Percentiles rank a stretch among this genome's conserved stretches.
phyloP scores from a whole-genome alignment of 495 filamentous ascomycete genomes.

The Ascodesmis nigricans region DNA sequence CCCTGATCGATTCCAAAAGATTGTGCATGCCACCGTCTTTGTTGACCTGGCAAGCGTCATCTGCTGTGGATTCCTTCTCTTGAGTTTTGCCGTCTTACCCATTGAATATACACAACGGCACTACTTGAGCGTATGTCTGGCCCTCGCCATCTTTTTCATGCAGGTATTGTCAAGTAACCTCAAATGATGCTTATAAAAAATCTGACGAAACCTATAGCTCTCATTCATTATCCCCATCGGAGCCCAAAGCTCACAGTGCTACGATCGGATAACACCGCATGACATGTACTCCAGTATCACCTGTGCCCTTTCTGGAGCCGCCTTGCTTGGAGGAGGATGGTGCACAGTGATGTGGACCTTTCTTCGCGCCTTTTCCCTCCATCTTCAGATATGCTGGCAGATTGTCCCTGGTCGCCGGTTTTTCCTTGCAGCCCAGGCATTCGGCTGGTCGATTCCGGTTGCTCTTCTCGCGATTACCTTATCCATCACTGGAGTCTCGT shows the following conservation, averaged over 20 bases:
- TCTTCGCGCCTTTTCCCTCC: slow-evolving; percentile 70
- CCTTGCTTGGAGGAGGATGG: slow-evolving; percentile 70
- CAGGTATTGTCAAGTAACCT: slow-evolving; percentile 30
- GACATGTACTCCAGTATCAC: slow-evolving; percentile 64
- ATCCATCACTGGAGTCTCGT: slow-evolving; percentile 75
- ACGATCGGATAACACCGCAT: slow-evolving; percentile 75
- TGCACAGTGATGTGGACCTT: slow-evolving; percentile 71
- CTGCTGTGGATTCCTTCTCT: slow-evolving; percentile 50
- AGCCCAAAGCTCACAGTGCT: slow-evolving; percentile 54
- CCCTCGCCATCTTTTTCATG: slow-evolving; percentile 50
- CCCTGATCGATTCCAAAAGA: slow-evolving; percentile 44
- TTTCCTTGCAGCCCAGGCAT: slow-evolving; percentile 62
- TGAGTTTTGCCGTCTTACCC: slow-evolving; percentile 66
- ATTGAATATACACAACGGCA: slow-evolving; percentile 80
- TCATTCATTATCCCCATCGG: slow-evolving; percentile 84
- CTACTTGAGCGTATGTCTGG: slow-evolving; percentile 74
- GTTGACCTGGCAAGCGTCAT: slow-evolving; percentile 52
- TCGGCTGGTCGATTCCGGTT: slow-evolving; percentile 65
- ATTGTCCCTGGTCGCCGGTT: slow-evolving; percentile 68
- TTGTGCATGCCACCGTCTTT: slow-evolving; percentile 48
- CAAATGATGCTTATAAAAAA: neutral
- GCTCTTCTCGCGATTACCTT: slow-evolving; percentile 51
- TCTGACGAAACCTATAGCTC: slow-evolving; percentile 25
- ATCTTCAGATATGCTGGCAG: slow-evolving; percentile 97
- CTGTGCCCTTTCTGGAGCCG: slow-evolving; percentile 73